Conservation (phyloP, 176 grass and related monocot species). For the Oryza meridionalis region DNA sequence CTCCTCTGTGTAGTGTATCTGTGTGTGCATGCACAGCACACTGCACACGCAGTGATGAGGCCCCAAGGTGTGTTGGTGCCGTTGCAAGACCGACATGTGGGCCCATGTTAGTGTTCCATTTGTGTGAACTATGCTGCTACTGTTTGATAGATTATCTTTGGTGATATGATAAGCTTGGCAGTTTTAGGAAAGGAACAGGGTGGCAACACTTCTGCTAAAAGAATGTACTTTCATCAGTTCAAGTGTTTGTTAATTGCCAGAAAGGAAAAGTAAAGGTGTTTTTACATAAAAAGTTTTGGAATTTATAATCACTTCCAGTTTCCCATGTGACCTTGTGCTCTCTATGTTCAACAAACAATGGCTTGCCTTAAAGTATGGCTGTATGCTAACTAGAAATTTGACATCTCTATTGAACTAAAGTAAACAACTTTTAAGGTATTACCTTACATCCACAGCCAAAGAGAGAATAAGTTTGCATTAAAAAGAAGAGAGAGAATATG, state of each 20-base stretch:
- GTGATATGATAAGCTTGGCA: background rate
- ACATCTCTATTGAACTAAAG: background rate
- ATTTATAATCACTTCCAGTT: background rate
- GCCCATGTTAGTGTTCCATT: conserved; percentile 14
- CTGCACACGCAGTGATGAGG: conserved; percentile 14
- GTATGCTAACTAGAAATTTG: background rate
- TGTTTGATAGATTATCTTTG: background rate
- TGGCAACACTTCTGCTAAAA: background rate
- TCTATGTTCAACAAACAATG: background rate
- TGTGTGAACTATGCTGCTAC: background rate
- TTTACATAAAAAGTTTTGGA: background rate
- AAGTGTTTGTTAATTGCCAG: background rate
- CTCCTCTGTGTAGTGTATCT: too few relatives aligned
- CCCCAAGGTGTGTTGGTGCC: background rate
- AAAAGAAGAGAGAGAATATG: too few relatives aligned
- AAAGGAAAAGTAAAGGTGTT: background rate
- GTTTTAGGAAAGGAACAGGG: background rate
- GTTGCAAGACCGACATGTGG: conserved; percentile 22
- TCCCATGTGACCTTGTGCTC: background rate
- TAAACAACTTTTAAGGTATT: background rate
- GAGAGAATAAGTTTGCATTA: too few relatives aligned
- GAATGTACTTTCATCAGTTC: background rate
- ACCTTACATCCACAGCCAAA: background rate
- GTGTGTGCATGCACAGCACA: background rate
- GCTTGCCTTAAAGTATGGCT: background rate